Evolutionary conservation across 2,329 filamentous ascomycete species (phyloP).

Genomic region (Fusarium odoratissimum): DNA sequence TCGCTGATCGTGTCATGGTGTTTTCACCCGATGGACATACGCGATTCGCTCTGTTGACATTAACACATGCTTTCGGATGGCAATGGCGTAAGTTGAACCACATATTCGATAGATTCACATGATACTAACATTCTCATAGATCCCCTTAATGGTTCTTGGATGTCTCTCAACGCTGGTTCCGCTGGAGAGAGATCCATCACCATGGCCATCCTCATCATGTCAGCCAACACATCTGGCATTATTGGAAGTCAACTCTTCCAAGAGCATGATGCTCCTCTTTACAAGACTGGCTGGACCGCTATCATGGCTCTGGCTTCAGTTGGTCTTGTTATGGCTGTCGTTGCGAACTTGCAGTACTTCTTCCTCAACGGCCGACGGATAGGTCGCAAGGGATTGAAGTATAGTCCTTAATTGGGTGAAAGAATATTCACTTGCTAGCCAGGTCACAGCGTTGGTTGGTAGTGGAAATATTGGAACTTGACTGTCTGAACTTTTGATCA

Average conservation of each 20-base stretch:
- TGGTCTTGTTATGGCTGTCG: constrained; percentile 33
- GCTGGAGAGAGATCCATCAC: constrained; percentile 48
- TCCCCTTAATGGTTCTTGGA: constrained; percentile 47
- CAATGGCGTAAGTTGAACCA: constrained; percentile 31
- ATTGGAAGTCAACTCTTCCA: constrained; percentile 49
- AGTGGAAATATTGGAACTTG: not conserved
- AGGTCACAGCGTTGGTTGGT: not conserved
- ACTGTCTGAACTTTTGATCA: constrained; percentile 13
- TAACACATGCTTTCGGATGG: constrained; percentile 29
- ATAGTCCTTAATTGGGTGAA: constrained; percentile 11
- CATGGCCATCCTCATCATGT: constrained; percentile 51
- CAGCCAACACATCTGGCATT: constrained; percentile 47
- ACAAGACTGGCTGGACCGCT: constrained; percentile 45
- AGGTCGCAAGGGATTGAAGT: constrained; percentile 22
- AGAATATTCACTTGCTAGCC: not conserved
- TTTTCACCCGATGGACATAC: constrained; percentile 27
- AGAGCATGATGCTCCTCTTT: constrained; percentile 45
- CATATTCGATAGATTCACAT: accelerated
- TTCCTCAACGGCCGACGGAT: constrained; percentile 53
- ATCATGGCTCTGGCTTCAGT: constrained; percentile 43
- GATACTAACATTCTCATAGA: constrained; percentile 11
- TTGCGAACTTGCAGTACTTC: constrained; percentile 47
- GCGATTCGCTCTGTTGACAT: constrained; percentile 29
- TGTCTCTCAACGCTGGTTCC: constrained; percentile 45
- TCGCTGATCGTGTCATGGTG: constrained; percentile 34